Conservation (phyloP, 2,329 filamentous ascomycete species). For the Alternaria sp. region DNA sequence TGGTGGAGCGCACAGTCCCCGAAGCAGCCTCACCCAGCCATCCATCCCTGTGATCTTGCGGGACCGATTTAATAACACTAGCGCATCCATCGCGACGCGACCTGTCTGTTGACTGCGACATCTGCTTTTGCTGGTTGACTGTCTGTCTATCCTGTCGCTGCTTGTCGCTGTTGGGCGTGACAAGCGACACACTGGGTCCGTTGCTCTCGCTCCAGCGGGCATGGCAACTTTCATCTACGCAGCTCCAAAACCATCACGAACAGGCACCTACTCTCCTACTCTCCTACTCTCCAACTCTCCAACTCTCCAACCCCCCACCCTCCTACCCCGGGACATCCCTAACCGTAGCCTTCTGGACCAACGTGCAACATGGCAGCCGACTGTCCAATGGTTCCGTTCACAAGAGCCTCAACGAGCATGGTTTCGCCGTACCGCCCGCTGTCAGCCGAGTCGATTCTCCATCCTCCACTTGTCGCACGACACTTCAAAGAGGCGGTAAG, state of each 20-base stretch:
- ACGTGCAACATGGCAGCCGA: slow-evolving; percentile 42
- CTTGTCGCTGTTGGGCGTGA: background rate
- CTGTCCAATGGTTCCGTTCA: slow-evolving; percentile 37
- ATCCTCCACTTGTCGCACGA: slow-evolving; percentile 32
- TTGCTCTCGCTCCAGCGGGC: background rate
- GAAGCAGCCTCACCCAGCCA: slow-evolving; percentile 26
- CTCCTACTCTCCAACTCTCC: too few species aligned
- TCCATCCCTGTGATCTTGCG: slow-evolving; percentile 28
- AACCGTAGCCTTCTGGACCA: slow-evolving; percentile 18
- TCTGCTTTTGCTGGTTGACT: slow-evolving; percentile 4
- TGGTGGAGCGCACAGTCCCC: slow-evolving; percentile 15
- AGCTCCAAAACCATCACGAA: background rate
- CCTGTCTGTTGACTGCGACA: slow-evolving; percentile 12
- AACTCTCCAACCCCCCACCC: too few species aligned
- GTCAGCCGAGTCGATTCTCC: slow-evolving; percentile 28
- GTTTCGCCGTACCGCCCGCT: slow-evolving; percentile 33
- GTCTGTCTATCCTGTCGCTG: background rate
- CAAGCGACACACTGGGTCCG: background rate
- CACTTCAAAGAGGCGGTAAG: slow-evolving; percentile 49
- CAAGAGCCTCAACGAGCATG: slow-evolving; percentile 26
- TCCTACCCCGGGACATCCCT: slow-evolving; percentile 19
- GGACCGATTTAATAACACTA: slow-evolving; percentile 25
- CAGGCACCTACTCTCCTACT: background rate
- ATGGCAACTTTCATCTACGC: slow-evolving; percentile 3
- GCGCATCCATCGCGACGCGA: slow-evolving; percentile 19